A percentile compares a stretch with the other conserved stretches of the same genome.
Conservation (phyloP, 768 basidiomycete genomes). For the Udeniomyces megalosporus region DNA sequence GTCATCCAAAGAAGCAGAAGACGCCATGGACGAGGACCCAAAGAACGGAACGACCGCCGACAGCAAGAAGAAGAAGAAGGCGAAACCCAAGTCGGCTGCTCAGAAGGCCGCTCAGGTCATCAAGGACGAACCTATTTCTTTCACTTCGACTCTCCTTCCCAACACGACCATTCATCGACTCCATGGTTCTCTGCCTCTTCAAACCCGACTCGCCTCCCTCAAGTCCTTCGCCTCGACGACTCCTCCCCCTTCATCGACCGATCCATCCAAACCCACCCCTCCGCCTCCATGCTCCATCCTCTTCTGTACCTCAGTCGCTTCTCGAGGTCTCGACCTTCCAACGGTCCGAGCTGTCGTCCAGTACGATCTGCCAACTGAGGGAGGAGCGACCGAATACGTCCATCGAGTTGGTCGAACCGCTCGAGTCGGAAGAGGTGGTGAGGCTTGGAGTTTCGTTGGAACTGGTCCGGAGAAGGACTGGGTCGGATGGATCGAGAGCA, state of each 20-base stretch:
- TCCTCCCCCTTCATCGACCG: conserved; percentile 18
- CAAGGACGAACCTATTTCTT: conserved; percentile 36
- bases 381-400: conserved; percentile 87
- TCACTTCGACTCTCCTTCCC: conserved; percentile 61
- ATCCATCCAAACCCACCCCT: conserved; percentile 20
- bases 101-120: conserved; percentile 15
- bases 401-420: conserved; percentile 95
- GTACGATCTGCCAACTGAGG: conserved; percentile 94
- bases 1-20: background rate
- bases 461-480: conserved; percentile 67
- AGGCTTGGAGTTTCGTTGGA: conserved; percentile 82
- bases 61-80: conserved; percentile 21
- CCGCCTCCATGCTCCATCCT: conserved; percentile 48
- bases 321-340: conserved; percentile 91
- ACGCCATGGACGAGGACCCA: background rate
- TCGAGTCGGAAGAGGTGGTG: conserved; percentile 84
- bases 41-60: background rate
- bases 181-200: conserved; percentile 77
- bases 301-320: conserved; percentile 90
- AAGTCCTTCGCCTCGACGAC: conserved; percentile 43
- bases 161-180: conserved; percentile 67
- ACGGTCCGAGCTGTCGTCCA: conserved; percentile 88
- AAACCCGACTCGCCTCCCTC: conserved; percentile 64
- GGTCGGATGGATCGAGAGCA: conserved; percentile 74
- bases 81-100: conserved; percentile 23